A percentile compares a stretch with the other conserved stretches of the same genome.
Conservation (phyloP, 768 basidiomycete species). For the Auriscalpium microsporum region DNA sequence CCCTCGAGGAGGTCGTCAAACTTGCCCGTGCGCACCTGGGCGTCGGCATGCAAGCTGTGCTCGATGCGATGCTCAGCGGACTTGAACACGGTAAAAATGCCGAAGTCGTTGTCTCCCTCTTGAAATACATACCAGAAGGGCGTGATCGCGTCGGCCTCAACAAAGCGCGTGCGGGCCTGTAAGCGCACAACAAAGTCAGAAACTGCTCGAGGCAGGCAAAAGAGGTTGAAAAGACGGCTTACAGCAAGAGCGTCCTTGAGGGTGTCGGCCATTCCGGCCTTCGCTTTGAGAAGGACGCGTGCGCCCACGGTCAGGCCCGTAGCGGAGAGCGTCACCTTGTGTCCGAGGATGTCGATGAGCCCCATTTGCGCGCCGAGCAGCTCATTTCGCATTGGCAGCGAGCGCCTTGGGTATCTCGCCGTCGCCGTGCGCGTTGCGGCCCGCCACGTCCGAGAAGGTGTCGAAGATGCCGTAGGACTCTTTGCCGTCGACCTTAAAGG, state of each 20-base stretch:
- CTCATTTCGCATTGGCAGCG: background rate
- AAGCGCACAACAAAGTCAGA: too few species aligned
- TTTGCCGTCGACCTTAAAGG: background rate
- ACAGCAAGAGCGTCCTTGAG: too few species aligned
- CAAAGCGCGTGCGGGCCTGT: too few species aligned
- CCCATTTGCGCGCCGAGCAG: background rate
- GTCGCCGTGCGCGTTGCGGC: background rate
- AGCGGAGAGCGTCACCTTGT: background rate
- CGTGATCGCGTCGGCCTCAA: background rate
- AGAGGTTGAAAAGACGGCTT: too few species aligned
- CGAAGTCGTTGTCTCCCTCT: background rate
- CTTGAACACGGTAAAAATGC: background rate
- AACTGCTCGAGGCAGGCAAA: too few species aligned
- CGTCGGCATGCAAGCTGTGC: background rate
- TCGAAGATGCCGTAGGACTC: background rate
- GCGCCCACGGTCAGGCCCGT: background rate
- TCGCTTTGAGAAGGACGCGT: background rate
- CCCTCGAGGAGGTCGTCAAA: background rate
- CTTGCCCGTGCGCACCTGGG: background rate
- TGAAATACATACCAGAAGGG: background rate
- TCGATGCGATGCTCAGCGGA: background rate
- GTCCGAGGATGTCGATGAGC: background rate
- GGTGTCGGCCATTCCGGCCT: background rate
- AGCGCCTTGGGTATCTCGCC: background rate
- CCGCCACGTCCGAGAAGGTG: background rate